These are phyloP conservation scores for Skeletonema costatum DNA, from an alignment of 108 stramenopile genomes.

Conservation along the genomic window DNA sequence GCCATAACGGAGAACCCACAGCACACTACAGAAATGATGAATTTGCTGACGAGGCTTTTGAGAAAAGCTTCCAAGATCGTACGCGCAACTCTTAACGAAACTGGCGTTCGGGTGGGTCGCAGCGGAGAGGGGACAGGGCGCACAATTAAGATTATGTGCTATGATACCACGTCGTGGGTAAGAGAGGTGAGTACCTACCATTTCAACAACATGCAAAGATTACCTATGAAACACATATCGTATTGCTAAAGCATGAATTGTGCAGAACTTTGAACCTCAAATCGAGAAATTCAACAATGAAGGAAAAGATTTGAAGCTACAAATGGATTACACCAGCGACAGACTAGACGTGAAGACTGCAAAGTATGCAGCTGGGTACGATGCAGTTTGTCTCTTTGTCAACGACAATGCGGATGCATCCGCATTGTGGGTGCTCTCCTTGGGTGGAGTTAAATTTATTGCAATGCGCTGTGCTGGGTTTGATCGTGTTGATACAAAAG, in stretches of 20 bases:
- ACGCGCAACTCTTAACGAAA: conserved; percentile 5
- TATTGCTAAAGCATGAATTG: neutral
- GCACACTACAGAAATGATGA: neutral
- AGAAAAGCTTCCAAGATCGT: conserved; percentile 12
- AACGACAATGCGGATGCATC: conserved; percentile 78
- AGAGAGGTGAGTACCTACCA: conserved; percentile 48
- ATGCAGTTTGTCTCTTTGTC: conserved; percentile 78
- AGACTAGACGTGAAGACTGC: conserved; percentile 50
- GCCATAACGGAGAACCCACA: neutral
- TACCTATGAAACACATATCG: neutral
- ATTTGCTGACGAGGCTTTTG: neutral
- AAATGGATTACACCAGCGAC: conserved; percentile 68
- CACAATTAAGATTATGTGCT: conserved; percentile 57
- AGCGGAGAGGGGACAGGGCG: neutral
- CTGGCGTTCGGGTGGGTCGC: conserved; percentile 1
- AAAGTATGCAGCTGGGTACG: conserved; percentile 62
- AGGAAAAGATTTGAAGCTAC: conserved; percentile 35
- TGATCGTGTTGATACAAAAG: conserved; percentile 74
- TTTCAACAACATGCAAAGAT: conserved; percentile 3
- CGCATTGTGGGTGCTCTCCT: conserved; percentile 51
- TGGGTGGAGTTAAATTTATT: conserved; percentile 71
- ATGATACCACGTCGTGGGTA: conserved; percentile 69
- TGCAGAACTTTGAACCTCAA: neutral
- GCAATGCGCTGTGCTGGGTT: conserved; percentile 78
- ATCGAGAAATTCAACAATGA: conserved; percentile 53